Base-by-base conservation (phyloP, 1,284 basidiomycete species). In the Porodaedalea pini region DNA sequence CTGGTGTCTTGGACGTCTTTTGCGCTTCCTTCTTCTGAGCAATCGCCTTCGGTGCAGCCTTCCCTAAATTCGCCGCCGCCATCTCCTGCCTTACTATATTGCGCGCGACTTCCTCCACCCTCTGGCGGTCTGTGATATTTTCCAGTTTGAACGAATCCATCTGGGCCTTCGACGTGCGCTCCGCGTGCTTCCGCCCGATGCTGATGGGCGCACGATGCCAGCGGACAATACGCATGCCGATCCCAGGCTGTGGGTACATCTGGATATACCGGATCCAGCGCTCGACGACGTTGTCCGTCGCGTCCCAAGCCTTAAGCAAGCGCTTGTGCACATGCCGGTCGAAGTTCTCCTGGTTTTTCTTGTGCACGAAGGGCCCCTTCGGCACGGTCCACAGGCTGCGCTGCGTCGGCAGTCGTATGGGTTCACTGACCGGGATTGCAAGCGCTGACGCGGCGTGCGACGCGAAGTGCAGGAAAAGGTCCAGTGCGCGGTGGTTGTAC, bases 341-440 rank as follows among this genome's bases (percentile, higher is more conserved):
- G 71, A 98, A 99, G 75, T 98, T 98, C 75, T 99, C 94, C 73
- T 98, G 94, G 19, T 82, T 79, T 74, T 97, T 98, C 71, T 99
- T 99, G 73, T 96, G 89, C 6, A 86, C 88, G 71, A 98, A 98
- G 2, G 95, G 94, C 2, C 85, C 83, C 43, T 88, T 83, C 8
- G 83, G 80, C 11, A 98, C 94, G 0, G 96, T 98, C 85, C 91
- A 94, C 7, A 98, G 75, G 6, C 81, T 79, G 23, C 88, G 86
- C 63, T 87, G 80, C 1, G 83, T 92, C 0, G 94, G 94, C 0
- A 98, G 81, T 2, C 74, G 71, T 2, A 81, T 82, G 2, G 87
- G 79, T 11, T 80, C 79, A 5, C 90, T 87, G 17, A 85, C 79
- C 0, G 96, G 93, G 48, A 98, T 93, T 13, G 85, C 86, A 32